Percentiles rank a stretch among this genome's conserved stretches.
phyloP scores from a whole-genome alignment of 2,329 filamentous ascomycete genomes.

The Trichoderma asperellum region DNA sequence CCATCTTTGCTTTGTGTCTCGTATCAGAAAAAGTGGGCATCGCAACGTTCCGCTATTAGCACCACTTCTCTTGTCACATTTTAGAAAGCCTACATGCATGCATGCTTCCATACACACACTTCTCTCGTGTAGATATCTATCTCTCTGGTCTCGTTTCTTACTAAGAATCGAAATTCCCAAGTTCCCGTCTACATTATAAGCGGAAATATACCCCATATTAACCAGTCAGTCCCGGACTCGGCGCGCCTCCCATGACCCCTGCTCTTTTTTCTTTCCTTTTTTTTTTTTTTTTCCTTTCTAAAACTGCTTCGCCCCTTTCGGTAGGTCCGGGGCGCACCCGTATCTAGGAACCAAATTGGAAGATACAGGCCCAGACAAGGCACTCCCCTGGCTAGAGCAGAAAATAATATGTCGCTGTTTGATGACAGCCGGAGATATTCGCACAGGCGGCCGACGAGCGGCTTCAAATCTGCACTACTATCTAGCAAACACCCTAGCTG shows the following conservation, averaged over 20 bases:
- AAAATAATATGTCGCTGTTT: background rate
- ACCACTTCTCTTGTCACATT: background rate
- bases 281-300: background rate
- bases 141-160: background rate
- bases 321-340: slow-evolving; percentile 6
- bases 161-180: background rate
- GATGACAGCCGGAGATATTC: slow-evolving; percentile 7
- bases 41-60: background rate
- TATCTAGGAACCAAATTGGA: background rate
- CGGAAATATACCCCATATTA: slow-evolving; percentile 1
- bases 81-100: background rate
- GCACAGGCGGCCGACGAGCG: slow-evolving; percentile 13
- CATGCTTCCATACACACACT: background rate
- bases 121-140: background rate
- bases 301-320: slow-evolving; percentile 21
- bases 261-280: background rate
- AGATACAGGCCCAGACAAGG: background rate
- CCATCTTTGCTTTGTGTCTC: background rate
- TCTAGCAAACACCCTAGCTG: background rate
- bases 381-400: background rate
- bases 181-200: background rate
- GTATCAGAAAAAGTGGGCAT: slow-evolving; percentile 18
- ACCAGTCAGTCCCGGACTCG: background rate
- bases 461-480: background rate
- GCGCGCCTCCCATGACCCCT: background rate